phyloP scores from a whole-genome alignment of 2,329 filamentous ascomycete species.

The Colletotrichum truncatum region DNA sequence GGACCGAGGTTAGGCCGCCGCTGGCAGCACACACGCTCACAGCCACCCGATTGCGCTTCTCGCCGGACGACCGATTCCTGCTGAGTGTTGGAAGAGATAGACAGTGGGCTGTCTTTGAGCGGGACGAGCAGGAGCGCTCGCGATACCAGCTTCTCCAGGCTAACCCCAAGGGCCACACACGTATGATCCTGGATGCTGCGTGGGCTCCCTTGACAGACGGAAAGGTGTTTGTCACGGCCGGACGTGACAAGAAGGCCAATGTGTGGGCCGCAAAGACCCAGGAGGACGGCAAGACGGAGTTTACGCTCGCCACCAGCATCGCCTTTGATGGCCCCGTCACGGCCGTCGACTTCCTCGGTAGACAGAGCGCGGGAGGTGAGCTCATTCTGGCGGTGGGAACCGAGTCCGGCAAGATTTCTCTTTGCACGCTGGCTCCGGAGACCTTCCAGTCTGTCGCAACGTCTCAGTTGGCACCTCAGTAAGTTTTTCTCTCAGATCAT shows the following conservation, averaged over 20 bases:
- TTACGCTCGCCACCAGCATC: conserved; percentile 63
- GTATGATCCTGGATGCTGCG: conserved; percentile 90
- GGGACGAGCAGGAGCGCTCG: conserved; percentile 45
- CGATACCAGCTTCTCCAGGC: conserved; percentile 68
- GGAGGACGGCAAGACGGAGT: conserved; percentile 46
- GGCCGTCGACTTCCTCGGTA: conserved; percentile 71
- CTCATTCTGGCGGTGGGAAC: conserved; percentile 65
- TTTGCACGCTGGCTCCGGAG: conserved; percentile 51
- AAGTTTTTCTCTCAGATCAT: conserved; percentile 35
- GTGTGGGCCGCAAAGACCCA: conserved; percentile 63
- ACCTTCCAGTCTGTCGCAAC: conserved; percentile 47
- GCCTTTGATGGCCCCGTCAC: conserved; percentile 71
- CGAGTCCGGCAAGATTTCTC: conserved; percentile 59
- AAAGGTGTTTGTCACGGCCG: conserved; percentile 82
- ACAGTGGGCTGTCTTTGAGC: conserved; percentile 86
- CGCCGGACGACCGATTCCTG: conserved; percentile 75
- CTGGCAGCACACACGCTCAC: conserved; percentile 89
- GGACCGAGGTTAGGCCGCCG: conserved; percentile 87
- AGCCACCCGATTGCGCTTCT: conserved; percentile 84
- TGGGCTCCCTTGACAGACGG: conserved; percentile 72
- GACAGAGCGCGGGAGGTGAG: conserved; percentile 37
- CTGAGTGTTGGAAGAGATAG: conserved; percentile 92
- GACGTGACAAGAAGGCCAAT: conserved; percentile 86
- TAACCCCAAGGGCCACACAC: conserved; percentile 85
- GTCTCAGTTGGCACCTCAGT: conserved; percentile 47